Conservation (phyloP, 78 protist genomes). For the Diacronema lutheri region DNA sequence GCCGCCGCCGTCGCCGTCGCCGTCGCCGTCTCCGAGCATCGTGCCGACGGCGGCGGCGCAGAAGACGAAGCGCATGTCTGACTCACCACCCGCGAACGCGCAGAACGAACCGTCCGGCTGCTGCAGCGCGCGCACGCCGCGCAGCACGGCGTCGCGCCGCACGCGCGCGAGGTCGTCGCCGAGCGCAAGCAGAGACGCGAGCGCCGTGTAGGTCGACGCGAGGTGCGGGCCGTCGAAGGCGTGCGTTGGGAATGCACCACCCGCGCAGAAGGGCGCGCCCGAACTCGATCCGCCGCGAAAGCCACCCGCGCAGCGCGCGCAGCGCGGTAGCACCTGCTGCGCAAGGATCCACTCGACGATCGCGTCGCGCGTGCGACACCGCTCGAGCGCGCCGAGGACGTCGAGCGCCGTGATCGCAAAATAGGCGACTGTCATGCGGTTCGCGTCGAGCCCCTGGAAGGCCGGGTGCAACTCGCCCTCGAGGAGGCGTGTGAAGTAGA, state of each 20-base stretch:
- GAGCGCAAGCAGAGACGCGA: conserved; percentile 11
- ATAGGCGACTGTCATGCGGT: neutral
- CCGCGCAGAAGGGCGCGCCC: neutral
- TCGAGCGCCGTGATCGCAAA: neutral
- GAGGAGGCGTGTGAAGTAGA: too few species aligned
- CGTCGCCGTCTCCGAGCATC: too few species aligned
- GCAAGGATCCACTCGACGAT: neutral
- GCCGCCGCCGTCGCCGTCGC: too few species aligned
- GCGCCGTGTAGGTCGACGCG: conserved; percentile 51
- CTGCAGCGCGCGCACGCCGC: neutral
- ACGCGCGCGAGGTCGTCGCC: conserved; percentile 50
- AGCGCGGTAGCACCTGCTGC: neutral
- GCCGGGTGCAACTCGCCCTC: neutral
- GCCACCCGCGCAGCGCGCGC: neutral
- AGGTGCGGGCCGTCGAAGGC: neutral
- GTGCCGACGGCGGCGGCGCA: conserved; percentile 8
- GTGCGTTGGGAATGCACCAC: neutral
- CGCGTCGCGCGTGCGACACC: neutral
- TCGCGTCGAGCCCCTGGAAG: neutral
- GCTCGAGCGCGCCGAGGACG: neutral
- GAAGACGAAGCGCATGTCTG: conserved; percentile 43
- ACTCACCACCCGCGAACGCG: conserved; percentile 1
- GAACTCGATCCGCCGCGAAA: neutral
- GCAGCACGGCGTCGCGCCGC: neutral
- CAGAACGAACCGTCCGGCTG: neutral